phyloP scores from a whole-genome alignment of 1,284 basidiomycete species.

The Uromyces viciae-fabae region DNA sequence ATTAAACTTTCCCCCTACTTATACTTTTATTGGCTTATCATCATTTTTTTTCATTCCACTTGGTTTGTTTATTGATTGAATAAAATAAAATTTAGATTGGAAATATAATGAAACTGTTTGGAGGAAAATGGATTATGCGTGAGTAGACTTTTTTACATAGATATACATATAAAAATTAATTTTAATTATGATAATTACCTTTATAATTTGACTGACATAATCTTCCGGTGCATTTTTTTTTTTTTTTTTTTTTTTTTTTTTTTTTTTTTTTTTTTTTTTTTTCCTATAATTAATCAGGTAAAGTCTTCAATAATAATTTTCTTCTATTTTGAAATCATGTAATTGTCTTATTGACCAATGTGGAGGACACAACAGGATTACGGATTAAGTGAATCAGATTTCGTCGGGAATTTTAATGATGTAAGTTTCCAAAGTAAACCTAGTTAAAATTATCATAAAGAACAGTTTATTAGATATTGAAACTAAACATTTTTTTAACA shows the following conservation, averaged over 20 bases:
- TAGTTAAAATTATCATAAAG: background rate
- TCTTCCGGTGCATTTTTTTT: background rate
- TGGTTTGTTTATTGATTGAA: background rate
- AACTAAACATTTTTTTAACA: background rate
- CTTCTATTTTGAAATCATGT: background rate
- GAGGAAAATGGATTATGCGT: conserved; percentile 39
- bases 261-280: too few relatives aligned
- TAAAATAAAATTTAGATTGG: conserved; percentile 45
- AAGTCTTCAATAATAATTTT: background rate
- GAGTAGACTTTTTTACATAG: too few relatives aligned
- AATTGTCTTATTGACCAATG: background rate
- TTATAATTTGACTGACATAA: background rate
- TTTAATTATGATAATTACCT: too few relatives aligned
- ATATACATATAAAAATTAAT: too few relatives aligned
- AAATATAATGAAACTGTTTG: conserved; percentile 39
- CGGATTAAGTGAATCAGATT: conserved; percentile 17
- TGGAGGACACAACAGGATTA: conserved; percentile 24
- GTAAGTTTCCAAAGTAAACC: background rate
- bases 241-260: background rate
- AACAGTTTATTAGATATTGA: too few relatives aligned
- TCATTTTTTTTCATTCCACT: background rate
- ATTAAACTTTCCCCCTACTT: background rate
- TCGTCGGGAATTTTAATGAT: conserved; percentile 42
- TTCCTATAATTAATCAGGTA: conserved; percentile 45
- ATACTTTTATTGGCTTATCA: background rate